Conservation (phyloP, 108 stramenopile species). For the Pseudonitzschia pungens region DNA sequence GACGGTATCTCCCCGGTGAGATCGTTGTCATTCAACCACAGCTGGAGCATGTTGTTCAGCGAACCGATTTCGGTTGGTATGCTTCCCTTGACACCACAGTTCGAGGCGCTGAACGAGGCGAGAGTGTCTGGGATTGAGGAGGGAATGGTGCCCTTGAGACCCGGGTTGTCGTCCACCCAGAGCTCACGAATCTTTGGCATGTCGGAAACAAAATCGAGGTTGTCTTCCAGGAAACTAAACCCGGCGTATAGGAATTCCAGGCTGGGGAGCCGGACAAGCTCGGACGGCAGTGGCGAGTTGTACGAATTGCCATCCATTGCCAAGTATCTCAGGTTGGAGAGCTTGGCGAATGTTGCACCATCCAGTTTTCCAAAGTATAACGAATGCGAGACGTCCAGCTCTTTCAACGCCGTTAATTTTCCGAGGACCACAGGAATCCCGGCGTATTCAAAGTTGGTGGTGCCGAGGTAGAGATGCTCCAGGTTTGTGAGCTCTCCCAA, state of each 20-base stretch:
- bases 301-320: conserved; percentile 41
- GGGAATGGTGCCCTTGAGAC: conserved; percentile 40
- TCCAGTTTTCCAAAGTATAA: conserved; percentile 22
- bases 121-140: conserved; percentile 26
- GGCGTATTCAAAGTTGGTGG: conserved; percentile 32
- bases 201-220: conserved; percentile 24
- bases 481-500: conserved; percentile 43
- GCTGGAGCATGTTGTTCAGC: conserved; percentile 42
- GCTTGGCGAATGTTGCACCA: conserved; percentile 11
- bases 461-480: conserved; percentile 32
- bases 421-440: conserved; percentile 34
- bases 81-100: conserved; percentile 27
- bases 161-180: conserved; percentile 51
- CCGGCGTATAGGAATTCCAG: conserved; percentile 45
- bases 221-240: conserved; percentile 34
- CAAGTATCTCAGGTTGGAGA: conserved; percentile 32
- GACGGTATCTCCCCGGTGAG: conserved; percentile 59
- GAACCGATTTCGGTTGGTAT: conserved; percentile 40
- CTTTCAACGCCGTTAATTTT: conserved; percentile 24
- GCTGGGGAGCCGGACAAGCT: conserved; percentile 29
- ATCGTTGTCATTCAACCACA: conserved; percentile 51
- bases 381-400: conserved; percentile 32
- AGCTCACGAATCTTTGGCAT: conserved; percentile 40
- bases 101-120: conserved; percentile 28
- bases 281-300: conserved; percentile 35